Percentiles rank a stretch among this genome's conserved stretches.
Evolutionary conservation across 208 protist genomes (phyloP).

Genomic region (Acanthamoeba royreba): DNA sequence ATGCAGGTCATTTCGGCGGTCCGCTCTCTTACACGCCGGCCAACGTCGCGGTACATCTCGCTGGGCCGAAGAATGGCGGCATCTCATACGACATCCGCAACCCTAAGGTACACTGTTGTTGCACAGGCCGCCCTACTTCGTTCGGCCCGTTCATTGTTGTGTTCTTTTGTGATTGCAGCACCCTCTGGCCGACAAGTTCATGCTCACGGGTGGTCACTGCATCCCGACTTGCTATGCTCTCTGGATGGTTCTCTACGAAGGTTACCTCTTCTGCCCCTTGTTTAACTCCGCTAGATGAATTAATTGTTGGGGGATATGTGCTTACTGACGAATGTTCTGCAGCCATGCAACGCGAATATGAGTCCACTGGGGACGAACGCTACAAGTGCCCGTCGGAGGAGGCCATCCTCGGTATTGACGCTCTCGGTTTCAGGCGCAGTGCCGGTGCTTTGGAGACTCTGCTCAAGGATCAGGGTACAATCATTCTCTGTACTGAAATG

Average conservation of each 20-base stretch:
- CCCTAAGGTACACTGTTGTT: background rate
- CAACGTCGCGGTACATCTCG: constrained; percentile 44
- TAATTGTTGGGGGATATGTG: background rate
- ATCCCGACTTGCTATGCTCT: constrained; percentile 53
- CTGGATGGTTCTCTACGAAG: constrained; percentile 52
- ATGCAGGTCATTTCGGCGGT: constrained; percentile 47
- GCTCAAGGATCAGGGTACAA: constrained; percentile 9
- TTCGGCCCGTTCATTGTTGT: background rate
- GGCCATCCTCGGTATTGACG: constrained; percentile 32
- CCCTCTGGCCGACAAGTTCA: constrained; percentile 49
- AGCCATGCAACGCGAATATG: constrained; percentile 38
- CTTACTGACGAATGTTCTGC: too few relatives aligned
- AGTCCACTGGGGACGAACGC: background rate
- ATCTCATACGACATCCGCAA: constrained; percentile 37
- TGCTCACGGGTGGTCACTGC: constrained; percentile 47
- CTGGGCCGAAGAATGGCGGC: background rate
- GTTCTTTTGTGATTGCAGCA: background rate
- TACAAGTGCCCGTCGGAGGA: constrained; percentile 14
- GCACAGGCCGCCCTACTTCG: background rate
- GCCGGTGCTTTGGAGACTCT: background rate
- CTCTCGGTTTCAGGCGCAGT: constrained; percentile 40
- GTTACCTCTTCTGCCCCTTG: background rate
- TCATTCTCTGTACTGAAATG: background rate
- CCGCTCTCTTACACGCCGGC: constrained; percentile 49
- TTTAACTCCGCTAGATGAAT: background rate